A percentile compares a stretch with the other conserved stretches of the same genome.
phyloP scores from a whole-genome alignment of 345 rosid species.

The Melaleuca alternifolia region DNA sequence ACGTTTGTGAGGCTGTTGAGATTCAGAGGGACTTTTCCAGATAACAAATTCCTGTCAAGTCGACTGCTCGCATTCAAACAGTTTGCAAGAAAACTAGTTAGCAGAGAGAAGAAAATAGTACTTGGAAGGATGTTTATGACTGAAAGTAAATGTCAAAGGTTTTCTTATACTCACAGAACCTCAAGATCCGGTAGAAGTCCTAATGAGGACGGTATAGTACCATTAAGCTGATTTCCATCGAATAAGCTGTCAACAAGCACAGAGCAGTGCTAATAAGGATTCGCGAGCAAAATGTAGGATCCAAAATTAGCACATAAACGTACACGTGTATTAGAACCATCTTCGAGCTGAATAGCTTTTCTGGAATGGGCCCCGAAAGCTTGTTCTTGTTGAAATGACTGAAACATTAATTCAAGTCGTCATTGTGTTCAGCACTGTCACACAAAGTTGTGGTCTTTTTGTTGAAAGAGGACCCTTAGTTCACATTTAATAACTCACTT shows the following conservation, averaged over 20 bases:
- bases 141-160: background rate
- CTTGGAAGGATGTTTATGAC: background rate
- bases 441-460: background rate
- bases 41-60: conserved; percentile 70
- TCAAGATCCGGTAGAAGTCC: conserved; percentile 76
- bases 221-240: conserved; percentile 73
- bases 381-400: conserved; percentile 96
- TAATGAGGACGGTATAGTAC: conserved; percentile 58
- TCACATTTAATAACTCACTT: background rate
- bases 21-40: conserved; percentile 57
- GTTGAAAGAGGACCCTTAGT: background rate
- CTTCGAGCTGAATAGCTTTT: conserved; percentile 57
- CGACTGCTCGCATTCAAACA: conserved; percentile 37
- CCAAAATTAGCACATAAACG: conserved; percentile 10
- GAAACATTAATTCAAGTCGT: conserved; percentile 8
- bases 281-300: background rate
- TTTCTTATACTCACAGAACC: conserved; percentile 78
- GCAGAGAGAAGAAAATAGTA: background rate
- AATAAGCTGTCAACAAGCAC: conserved; percentile 40
- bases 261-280: background rate
- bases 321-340: conserved; percentile 90
- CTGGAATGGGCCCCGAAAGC: conserved; percentile 79
- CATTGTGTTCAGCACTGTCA: background rate
- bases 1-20: conserved; percentile 68
- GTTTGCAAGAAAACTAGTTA: background rate